Base-by-base conservation (phyloP, 192 early-diverging fungal species). In the Pilaira anomala region DNA sequence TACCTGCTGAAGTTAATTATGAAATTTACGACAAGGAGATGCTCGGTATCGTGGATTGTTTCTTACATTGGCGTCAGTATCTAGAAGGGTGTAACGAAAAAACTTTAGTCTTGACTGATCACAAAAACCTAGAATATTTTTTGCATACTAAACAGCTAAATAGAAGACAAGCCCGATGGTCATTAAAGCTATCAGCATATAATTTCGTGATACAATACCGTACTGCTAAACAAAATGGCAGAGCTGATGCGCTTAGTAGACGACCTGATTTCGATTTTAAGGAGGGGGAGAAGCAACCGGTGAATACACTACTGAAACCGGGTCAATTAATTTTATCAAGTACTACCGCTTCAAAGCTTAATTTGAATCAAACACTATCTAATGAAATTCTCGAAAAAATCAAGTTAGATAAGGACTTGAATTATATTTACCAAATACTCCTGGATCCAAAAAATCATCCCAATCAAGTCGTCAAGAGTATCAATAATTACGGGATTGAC, bases 21-120 rank as follows among this genome's bases (percentile, higher is more conserved):
- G 26, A 42, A 0, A 79, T 75, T 18, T 48, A 78, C 24, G 76
- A 79, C 48, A 79, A 79, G 30, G 78, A 79, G 42, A 49, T 78
- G 14, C 64, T 78, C 0, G 76, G 72, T 0, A 76, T 79, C 29
- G 25, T 69, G 26, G 67, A 65, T 1, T 0, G 54, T 0, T 74
- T 78, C 21, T 16, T 42, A 24, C 0, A 18, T 12, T 79, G 75
- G 75, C 46, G 71, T 1, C 71, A 65, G n/a, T 68, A 78, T 45
- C 72, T 79, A 2, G 44, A 66, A 33, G 71, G 71, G 3, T 3
- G 63, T 28, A 25, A 39, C 1, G 36, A 53, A 61, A 28, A 7
- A 39, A 7, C 9, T 62, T 50, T n/a, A n/a, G n/a, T n/a, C n/a
- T n/a, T n/a, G n/a, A n/a, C n/a, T n/a, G n/a, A n/a, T n/a, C n/a